Evolutionary conservation across 164 flowering plant genomes (phyloP), one percentile per base, ranked within the genome.

Genomic region (Macadamia integrifolia): DNA sequence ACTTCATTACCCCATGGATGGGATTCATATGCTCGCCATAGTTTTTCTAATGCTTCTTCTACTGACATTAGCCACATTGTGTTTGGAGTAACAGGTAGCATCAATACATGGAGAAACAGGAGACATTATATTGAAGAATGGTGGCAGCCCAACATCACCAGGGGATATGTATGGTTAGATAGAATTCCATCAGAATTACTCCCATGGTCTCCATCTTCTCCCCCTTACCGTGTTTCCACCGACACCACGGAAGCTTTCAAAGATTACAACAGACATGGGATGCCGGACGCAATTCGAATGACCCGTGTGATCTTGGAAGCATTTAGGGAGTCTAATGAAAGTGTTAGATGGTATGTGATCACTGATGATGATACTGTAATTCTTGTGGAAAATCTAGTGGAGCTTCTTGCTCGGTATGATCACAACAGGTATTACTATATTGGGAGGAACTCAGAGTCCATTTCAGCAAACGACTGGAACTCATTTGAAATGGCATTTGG

Each of bases 401-500:
- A 80, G 29, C 80, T 84, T 60, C 69, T 87, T 3, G 44, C 72
- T 0, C 76, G 65, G 65, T 85, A 82, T 61, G 92, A 89, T 67
- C 88, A 89, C 61, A 79, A 64, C 5, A 83, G 86, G 74, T 79
- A 82, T 71, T 72, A 40, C n/a, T 89, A 88, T 53, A 72, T 88
- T 23, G 93, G 93, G 23, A 59, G 66, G 40, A 77, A 73, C 18
- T 84, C 89, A 0, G 93, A 88, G 60, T 46, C 76, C 63, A 61
- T 82, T 1, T 58, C 55, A 28, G 78, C 87, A 2, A 86, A 89
- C 60, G 48, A 55, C 0, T 77, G 73, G 42, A 67, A 74, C 66
- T 84, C 91, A 2, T 89, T 81, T 31, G 74, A 78, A 1, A 85
- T 85, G 87, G 96, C 83, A 0, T 89, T 80, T 73, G 89, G 92